A percentile compares a stretch with the other conserved stretches of the same genome.
These are phyloP conservation scores for Arctium lappa DNA, from an alignment of 129 eudicot genomes.

Conservation along the genomic window DNA sequence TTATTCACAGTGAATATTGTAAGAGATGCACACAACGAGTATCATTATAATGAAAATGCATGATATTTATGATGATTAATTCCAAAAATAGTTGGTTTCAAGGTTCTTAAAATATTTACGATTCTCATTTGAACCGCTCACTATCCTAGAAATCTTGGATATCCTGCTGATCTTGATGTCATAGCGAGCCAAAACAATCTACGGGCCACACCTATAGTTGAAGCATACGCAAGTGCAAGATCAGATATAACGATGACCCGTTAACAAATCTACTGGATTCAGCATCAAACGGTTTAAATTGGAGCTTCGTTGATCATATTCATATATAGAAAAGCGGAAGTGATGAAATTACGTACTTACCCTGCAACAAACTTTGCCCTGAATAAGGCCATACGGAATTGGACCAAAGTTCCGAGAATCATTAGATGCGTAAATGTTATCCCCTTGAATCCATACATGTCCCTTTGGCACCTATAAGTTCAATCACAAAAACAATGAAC, in stretches of 20 bases:
- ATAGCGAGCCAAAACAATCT: conserved; percentile 58
- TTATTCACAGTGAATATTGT: not conserved
- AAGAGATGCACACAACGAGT: not conserved
- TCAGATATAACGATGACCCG: not conserved
- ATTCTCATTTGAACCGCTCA: not conserved
- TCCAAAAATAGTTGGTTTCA: not conserved
- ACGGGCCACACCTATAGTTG: conserved; percentile 79
- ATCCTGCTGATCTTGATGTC: conserved; percentile 1
- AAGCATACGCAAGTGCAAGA: conserved; percentile 21
- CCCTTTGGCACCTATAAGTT: conserved; percentile 86
- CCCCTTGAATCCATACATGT: conserved; percentile 95
- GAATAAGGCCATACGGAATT: conserved; percentile 75
- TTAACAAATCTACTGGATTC: not conserved
- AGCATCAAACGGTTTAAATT: not conserved
- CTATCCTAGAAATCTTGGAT: not conserved
- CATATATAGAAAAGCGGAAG: conserved; percentile 7
- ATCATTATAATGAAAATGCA: not conserved
- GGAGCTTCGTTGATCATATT: not conserved
- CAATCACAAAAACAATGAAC: conserved; percentile 13
- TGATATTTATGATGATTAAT: not conserved
- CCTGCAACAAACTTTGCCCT: conserved; percentile 70
- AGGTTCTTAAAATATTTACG: not conserved
- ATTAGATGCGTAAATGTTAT: conserved; percentile 75
- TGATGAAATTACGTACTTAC: conserved; percentile 41
- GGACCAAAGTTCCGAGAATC: conserved; percentile 90